Evolutionary conservation across 1,284 basidiomycete species (phyloP), one percentile per base, ranked within the genome.

Genomic region (Fomitiporia mediterranea): DNA sequence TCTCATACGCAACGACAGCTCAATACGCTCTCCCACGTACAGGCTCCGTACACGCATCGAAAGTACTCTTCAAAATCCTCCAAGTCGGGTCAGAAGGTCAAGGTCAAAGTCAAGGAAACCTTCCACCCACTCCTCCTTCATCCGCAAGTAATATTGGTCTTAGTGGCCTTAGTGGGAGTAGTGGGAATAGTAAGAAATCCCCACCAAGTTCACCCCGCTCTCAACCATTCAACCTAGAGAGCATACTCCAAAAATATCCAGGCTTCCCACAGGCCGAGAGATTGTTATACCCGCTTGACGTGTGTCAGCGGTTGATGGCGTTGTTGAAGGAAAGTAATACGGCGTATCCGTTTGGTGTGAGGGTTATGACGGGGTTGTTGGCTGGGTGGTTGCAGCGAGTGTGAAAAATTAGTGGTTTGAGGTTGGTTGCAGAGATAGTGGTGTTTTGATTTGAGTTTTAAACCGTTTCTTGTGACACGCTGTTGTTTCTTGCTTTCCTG

Each of bases 211-310:
- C 47, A 19, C 49, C 47, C n/a, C 56, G 30, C 25, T 46, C 19
- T 34, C 57, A 23, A 27, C 62, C 50, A 34, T 37, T 43, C n/a
- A 51, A 49, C 39, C 40, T 40, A 48, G 56, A 52, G 51, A 86
- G 84, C 34, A 73, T 84, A 32, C 63, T 87, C 57, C 72, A 80
- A 61, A 81, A 76, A 61, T 86, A 88, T 68, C 88, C 87, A 28
- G 86, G 86, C 17, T 91, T 91, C 68, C 83, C 86, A 8, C 87
- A 90, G 68, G 86, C 89, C n/a, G 89, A 92, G 68, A 82, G 86
- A 62, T 72, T 91, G 7, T 83, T 78, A 53, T 91, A 92, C 63
- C 88, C 89, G 0, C 81, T 86, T 71, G 74, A 81, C 42, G 75
- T 87, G 7, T 91, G 89, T 66, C 78, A 79, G 23, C 79, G 83